A percentile compares a stretch with the other conserved stretches of the same genome.
These are phyloP conservation scores for Parasitella parasitica DNA, from an alignment of 371 early-diverging fungal species.

Conservation along the genomic window DNA sequence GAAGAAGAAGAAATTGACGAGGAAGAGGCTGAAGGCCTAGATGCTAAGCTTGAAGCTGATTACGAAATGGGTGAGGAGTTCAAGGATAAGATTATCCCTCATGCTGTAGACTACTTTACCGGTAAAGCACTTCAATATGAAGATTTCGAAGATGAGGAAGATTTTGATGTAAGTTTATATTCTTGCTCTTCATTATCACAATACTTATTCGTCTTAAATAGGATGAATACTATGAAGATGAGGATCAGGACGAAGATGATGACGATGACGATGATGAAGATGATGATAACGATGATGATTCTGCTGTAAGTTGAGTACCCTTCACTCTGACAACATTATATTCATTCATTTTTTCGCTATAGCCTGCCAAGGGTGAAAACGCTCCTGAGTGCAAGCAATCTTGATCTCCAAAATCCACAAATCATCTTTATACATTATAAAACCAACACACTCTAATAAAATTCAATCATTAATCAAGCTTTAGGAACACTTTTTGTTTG, in stretches of 20 bases:
- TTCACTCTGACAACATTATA: background rate
- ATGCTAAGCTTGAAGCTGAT: slow-evolving; percentile 85
- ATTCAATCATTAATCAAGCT: background rate
- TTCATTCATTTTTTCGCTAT: background rate
- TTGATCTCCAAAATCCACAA: slow-evolving; percentile 18
- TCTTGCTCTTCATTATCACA: slow-evolving; percentile 7
- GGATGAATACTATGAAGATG: slow-evolving; percentile 65
- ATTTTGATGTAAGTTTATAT: slow-evolving; percentile 56
- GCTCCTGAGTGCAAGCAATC: slow-evolving; percentile 68
- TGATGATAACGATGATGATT: slow-evolving; percentile 62
- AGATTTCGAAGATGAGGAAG: slow-evolving; percentile 68
- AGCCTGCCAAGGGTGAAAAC: slow-evolving; percentile 53
- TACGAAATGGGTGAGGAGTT: slow-evolving; percentile 95
- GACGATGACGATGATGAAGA: slow-evolving; percentile 52
- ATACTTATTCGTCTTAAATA: slow-evolving; percentile 50
- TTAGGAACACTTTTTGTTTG: background rate
- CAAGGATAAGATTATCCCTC: slow-evolving; percentile 94
- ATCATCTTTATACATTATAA: background rate
- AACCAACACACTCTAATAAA: background rate
- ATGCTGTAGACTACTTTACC: slow-evolving; percentile 97
- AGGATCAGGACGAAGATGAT: slow-evolving; percentile 52
- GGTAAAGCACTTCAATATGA: slow-evolving; percentile 90
- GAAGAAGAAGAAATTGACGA: slow-evolving; percentile 75
- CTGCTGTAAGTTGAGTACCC: slow-evolving; percentile 45
- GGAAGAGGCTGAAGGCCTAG: slow-evolving; percentile 75